Percentiles rank a stretch among this genome's conserved stretches.
Evolutionary conservation across 257 asterid genomes (phyloP).

Genomic region (Solanum pimpinellifolium): DNA sequence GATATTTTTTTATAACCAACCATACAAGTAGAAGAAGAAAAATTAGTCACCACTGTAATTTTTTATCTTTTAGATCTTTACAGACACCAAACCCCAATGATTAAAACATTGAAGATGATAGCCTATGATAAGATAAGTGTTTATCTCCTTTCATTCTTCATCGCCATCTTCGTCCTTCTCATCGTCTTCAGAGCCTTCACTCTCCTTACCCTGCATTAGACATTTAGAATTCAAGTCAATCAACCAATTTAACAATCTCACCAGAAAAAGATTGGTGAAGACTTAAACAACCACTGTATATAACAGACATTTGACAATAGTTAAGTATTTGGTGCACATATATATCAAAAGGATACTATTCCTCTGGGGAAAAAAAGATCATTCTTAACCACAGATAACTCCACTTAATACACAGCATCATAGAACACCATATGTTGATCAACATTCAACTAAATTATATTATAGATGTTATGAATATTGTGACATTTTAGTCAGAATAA

Average conservation of each 20-base stretch:
- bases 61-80: slow-evolving; percentile 3
- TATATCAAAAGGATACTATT: not conserved
- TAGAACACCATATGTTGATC: not conserved
- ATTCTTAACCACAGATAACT: not conserved
- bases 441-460: not conserved
- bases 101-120: not conserved
- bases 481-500: not conserved
- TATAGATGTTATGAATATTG: not conserved
- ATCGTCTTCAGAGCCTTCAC: slow-evolving; percentile 47
- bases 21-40: not conserved
- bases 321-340: not conserved
- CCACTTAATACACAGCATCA: not conserved
- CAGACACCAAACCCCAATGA: not conserved
- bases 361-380: not conserved
- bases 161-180: slow-evolving; percentile 31
- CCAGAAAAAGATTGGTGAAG: not conserved
- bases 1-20: not conserved
- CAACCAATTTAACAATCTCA: not conserved
- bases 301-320: not conserved
- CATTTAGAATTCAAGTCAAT: not conserved
- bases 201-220: slow-evolving; percentile 40
- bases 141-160: slow-evolving; percentile 17
- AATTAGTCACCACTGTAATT: not conserved
- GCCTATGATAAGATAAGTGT: not conserved
- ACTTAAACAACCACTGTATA: not conserved